These are phyloP conservation scores for Chionographis japonica DNA, from an alignment of 106 monocot genomes.

Conservation along the genomic window DNA sequence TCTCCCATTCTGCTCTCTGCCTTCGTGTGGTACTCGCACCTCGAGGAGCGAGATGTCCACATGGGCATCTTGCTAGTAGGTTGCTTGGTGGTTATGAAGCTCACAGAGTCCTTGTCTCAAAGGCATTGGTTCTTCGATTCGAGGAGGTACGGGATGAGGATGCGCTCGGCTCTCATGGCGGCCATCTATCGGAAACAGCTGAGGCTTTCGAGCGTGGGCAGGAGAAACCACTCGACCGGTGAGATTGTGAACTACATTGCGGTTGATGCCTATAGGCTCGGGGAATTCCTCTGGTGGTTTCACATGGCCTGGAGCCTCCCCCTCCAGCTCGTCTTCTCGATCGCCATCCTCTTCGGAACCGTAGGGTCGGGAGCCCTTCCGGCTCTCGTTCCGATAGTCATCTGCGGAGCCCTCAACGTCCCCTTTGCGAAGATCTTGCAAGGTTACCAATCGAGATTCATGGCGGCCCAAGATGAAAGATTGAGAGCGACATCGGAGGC, in stretches of 20 bases:
- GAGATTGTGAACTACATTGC: slow-evolving; percentile 83
- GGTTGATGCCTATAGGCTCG: slow-evolving; percentile 85
- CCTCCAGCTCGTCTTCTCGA: slow-evolving; percentile 49
- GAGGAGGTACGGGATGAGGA: slow-evolving; percentile 65
- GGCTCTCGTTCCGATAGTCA: slow-evolving; percentile 47
- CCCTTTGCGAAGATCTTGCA: slow-evolving; percentile 73
- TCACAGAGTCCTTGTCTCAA: slow-evolving; percentile 70
- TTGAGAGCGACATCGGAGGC: slow-evolving; percentile 62
- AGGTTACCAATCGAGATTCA: slow-evolving; percentile 54
- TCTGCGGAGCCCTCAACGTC: slow-evolving; percentile 51
- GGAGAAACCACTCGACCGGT: slow-evolving; percentile 53
- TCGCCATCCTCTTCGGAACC: slow-evolving; percentile 39
- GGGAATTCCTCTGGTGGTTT: slow-evolving; percentile 80
- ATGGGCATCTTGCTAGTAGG: slow-evolving; percentile 33
- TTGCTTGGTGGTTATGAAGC: slow-evolving; percentile 34
- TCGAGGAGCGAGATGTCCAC: slow-evolving; percentile 16
- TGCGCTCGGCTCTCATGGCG: slow-evolving; percentile 73
- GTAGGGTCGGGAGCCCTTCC: slow-evolving; percentile 56
- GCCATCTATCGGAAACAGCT: slow-evolving; percentile 75
- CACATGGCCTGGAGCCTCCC: slow-evolving; percentile 69
- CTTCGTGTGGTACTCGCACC: slow-evolving; percentile 47
- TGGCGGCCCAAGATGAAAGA: slow-evolving; percentile 72
- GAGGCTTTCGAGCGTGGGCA: slow-evolving; percentile 43
- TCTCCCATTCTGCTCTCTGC: slow-evolving; percentile 55
- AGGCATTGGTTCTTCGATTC: slow-evolving; percentile 83